Percentiles rank a stretch among this genome's conserved stretches.
Evolutionary conservation across 352 stramenopile genomes (phyloP).

Genomic region (Phytophthora europaea): DNA sequence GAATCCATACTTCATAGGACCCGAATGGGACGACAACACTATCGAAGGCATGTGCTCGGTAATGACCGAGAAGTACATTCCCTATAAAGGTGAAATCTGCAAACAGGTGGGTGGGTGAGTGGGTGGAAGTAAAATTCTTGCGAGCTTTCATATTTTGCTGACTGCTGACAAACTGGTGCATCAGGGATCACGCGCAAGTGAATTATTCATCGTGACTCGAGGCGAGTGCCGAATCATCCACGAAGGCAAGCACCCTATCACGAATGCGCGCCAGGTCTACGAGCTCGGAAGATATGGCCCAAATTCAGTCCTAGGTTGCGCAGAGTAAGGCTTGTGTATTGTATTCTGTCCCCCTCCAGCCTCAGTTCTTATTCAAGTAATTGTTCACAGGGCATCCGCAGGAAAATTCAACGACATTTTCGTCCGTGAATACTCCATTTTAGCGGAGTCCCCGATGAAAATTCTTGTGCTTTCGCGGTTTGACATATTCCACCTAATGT

Average conservation of each 20-base stretch:
- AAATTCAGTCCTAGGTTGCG: slow-evolving; percentile 82
- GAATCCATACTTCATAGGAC: slow-evolving; percentile 82
- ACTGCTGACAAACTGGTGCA: not conserved
- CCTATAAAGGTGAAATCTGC: slow-evolving; percentile 77
- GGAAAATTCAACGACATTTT: slow-evolving; percentile 88
- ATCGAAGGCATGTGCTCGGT: slow-evolving; percentile 89
- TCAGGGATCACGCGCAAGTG: slow-evolving; percentile 71
- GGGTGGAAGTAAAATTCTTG: not conserved
- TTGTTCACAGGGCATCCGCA: slow-evolving; percentile 64
- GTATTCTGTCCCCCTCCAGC: not conserved
- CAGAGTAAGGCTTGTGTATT: slow-evolving; percentile 73
- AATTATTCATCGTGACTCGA: slow-evolving; percentile 81
- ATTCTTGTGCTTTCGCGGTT: slow-evolving; percentile 86
- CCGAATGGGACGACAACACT: slow-evolving; percentile 85
- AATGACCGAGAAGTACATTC: slow-evolving; percentile 87
- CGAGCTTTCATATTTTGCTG: not conserved
- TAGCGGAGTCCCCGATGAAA: slow-evolving; percentile 79
- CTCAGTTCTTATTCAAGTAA: slow-evolving; percentile 4
- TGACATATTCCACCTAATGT: slow-evolving; percentile 89
- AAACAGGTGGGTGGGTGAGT: slow-evolving; percentile 66
- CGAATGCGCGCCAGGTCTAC: slow-evolving; percentile 64
- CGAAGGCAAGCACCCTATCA: slow-evolving; percentile 83
- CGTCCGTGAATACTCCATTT: slow-evolving; percentile 80
- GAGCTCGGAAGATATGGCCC: slow-evolving; percentile 77
- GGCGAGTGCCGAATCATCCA: slow-evolving; percentile 82